A percentile compares a stretch with the other conserved stretches of the same genome.
These are phyloP conservation scores for Hyphopichia wangnamkhiaoensis DNA, from an alignment of 1,139 yeast species.

Conservation along the genomic window DNA sequence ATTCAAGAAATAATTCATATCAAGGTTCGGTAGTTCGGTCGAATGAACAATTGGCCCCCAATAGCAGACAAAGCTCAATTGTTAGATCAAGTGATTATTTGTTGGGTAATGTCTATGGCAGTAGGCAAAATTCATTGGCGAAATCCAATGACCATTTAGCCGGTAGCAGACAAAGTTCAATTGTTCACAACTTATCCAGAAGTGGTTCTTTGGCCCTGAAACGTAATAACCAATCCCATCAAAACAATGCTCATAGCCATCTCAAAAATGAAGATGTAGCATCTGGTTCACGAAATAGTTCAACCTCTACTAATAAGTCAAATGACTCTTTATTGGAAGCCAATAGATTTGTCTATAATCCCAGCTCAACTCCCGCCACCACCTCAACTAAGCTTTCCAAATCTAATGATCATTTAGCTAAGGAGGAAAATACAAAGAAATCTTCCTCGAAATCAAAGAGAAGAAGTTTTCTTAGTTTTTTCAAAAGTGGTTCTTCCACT, in stretches of 20 bases:
- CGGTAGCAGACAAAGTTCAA: not conserved
- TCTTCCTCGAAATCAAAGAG: constrained; percentile 1
- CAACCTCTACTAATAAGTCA: not conserved
- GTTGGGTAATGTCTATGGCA: not conserved
- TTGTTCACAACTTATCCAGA: not conserved
- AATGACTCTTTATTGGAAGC: not conserved
- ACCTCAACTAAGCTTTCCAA: not conserved
- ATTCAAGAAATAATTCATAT: not conserved
- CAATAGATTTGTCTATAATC: not conserved
- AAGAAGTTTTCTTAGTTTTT: constrained; percentile 2
- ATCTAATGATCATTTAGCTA: not conserved
- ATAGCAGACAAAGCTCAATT: not conserved
- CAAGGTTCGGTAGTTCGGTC: not conserved
- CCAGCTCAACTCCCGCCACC: not conserved
- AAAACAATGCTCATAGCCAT: not conserved
- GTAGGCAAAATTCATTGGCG: not conserved
- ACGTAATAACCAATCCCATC: no score
- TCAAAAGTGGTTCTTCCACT: constrained; percentile 2
- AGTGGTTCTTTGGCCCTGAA: not conserved
- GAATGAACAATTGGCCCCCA: not conserved
- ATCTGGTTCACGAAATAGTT: not conserved
- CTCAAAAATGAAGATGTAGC: no score
- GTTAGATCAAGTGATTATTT: constrained; percentile 1
- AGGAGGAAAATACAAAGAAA: not conserved
- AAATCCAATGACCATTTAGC: not conserved